Percentiles rank a stretch among this genome's conserved stretches.
Evolutionary conservation across 495 filamentous ascomycete species (phyloP).

Genomic region (Penicillium maclennaniae): DNA sequence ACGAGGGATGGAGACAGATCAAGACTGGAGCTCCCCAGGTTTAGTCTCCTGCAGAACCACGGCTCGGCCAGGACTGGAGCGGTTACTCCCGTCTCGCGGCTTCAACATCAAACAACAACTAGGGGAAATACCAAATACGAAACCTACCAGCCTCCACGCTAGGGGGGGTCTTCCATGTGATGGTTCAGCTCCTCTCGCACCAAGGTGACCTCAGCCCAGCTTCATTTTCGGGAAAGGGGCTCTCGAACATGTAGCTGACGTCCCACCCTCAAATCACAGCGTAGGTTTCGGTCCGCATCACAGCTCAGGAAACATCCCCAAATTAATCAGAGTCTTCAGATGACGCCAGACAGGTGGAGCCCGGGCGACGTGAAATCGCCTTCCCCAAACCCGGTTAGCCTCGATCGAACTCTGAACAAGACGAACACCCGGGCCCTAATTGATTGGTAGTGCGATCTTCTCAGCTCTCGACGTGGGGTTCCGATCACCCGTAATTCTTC

Average conservation of each 20-base stretch:
- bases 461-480: slow-evolving; percentile 9
- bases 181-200: neutral
- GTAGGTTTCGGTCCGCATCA: slow-evolving; percentile 8
- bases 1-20: neutral
- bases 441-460: neutral
- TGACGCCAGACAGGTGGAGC: slow-evolving; percentile 16
- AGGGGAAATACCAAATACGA: neutral
- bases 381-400: neutral
- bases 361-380: slow-evolving; percentile 9
- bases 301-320: neutral
- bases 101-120: neutral
- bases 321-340: slow-evolving; percentile 1
- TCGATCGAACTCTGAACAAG: slow-evolving; percentile 1
- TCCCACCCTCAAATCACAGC: neutral
- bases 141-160: neutral
- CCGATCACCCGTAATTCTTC: slow-evolving; percentile 22
- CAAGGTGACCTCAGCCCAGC: neutral
- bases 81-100: slow-evolving; percentile 17
- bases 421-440: slow-evolving; percentile 4
- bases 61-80: slow-evolving; percentile 10
- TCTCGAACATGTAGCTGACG: neutral
- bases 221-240: too few relatives aligned
- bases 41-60: slow-evolving; percentile 7
- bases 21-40: neutral
- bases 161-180: neutral